Percentiles rank a stretch among this genome's conserved stretches.
phyloP scores from a whole-genome alignment of 257 asterid species.

The Misopates orontium region DNA sequence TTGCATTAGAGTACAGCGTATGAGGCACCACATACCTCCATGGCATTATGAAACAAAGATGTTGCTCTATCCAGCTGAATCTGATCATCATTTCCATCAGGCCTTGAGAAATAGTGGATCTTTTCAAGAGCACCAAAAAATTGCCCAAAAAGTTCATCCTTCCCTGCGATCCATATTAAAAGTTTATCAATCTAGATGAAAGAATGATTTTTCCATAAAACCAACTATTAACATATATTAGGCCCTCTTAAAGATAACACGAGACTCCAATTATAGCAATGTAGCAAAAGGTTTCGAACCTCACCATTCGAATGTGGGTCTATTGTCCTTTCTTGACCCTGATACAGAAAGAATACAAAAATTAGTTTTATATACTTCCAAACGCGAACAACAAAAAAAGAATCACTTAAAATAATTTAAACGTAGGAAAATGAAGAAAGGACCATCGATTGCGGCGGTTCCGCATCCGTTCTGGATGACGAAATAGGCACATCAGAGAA shows the following conservation, averaged over 20 bases:
- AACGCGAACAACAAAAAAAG: neutral
- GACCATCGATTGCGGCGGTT: constrained; percentile 33
- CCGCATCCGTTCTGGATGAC: constrained; percentile 38
- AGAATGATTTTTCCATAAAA: neutral
- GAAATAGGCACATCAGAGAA: constrained; percentile 39
- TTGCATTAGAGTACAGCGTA: neutral
- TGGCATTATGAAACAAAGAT: constrained; percentile 53
- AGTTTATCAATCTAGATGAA: neutral
- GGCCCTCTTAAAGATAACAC: neutral
- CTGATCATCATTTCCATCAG: constrained; percentile 77
- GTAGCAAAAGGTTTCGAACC: constrained; percentile 23
- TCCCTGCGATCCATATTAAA: constrained; percentile 40
- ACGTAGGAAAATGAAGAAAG: constrained; percentile 7
- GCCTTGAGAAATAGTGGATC: constrained; percentile 55
- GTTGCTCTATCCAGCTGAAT: constrained; percentile 69
- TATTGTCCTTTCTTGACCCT: constrained; percentile 42
- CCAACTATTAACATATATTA: neutral
- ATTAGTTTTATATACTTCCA: constrained; percentile 11
- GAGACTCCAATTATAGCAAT: constrained; percentile 17
- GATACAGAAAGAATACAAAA: constrained; percentile 23
- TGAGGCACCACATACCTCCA: constrained; percentile 53
- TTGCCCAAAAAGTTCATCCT: constrained; percentile 80
- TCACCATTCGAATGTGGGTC: constrained; percentile 48
- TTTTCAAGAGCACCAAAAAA: constrained; percentile 75
- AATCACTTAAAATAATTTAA: neutral